phyloP scores from a whole-genome alignment of 169 alveolate genomes.

The Theileria annulata region DNA sequence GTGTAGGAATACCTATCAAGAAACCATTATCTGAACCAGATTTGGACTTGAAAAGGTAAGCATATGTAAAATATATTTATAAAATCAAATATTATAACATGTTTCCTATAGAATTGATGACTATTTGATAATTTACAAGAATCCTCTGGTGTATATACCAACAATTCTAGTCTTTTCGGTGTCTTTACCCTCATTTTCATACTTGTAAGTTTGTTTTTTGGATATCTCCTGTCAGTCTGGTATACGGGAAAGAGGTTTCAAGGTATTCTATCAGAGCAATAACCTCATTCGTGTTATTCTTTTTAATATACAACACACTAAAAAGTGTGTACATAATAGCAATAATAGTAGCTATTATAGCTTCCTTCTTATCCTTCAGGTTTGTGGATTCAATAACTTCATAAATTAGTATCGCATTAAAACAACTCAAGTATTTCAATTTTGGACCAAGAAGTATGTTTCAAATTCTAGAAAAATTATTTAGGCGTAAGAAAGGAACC shows the following conservation, averaged over 20 bases:
- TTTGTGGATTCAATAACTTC: slow-evolving; percentile 1
- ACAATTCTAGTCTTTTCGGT: slow-evolving; percentile 26
- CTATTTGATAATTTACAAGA: slow-evolving; percentile 25
- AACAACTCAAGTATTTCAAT: slow-evolving; percentile 43
- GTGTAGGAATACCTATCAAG: slow-evolving; percentile 18
- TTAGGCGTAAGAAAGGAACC: slow-evolving; percentile 63
- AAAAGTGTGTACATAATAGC: slow-evolving; percentile 30
- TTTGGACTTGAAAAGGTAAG: slow-evolving; percentile 2
- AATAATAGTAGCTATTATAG: background rate
- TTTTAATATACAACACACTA: slow-evolving; percentile 26
- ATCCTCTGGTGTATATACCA: slow-evolving; percentile 27
- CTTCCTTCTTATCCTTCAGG: slow-evolving; percentile 35
- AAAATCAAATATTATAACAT: background rate
- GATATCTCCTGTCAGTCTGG: slow-evolving; percentile 4
- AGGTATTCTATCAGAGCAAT: slow-evolving; percentile 35
- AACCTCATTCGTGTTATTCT: slow-evolving; percentile 31
- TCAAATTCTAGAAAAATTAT: background rate
- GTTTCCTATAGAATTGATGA: slow-evolving; percentile 5
- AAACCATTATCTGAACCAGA: slow-evolving; percentile 12
- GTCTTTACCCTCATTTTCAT: slow-evolving; percentile 46
- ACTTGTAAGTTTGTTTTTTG: slow-evolving; percentile 37
- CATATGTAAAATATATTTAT: background rate
- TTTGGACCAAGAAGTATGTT: slow-evolving; percentile 53
- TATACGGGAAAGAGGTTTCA: slow-evolving; percentile 45
- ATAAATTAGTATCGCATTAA: slow-evolving; percentile 30